Evolutionary conservation across 2,329 filamentous ascomycete species (phyloP), one percentile per base, ranked within the genome.

Genomic region (Ceratocystiopsis minuta): DNA sequence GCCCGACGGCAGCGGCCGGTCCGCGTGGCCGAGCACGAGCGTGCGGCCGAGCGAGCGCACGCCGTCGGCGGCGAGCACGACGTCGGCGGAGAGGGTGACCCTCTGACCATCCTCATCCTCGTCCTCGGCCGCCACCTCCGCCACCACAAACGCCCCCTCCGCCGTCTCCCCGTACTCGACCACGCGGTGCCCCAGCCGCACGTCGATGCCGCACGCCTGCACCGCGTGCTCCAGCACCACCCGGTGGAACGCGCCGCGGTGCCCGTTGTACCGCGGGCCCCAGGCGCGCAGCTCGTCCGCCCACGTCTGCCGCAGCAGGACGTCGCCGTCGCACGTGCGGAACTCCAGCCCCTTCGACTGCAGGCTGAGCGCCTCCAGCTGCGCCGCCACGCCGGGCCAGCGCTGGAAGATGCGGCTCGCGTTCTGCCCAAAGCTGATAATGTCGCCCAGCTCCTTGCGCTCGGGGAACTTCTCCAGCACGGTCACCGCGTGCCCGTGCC

Each of bases 341-440:
- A 50, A 38, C 40, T 40, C 36, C 33, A 48, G 37, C 17, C 41
- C 55, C 16, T 61, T 57, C 17, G 67, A 54, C 2, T 59, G 57
- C 45, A 64, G 68, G 48, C 66, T 67, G 24, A 75, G 60, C 1
- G 60, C 57, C 38, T 66, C 61, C 44, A 75, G 58, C 52, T 61
- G 55, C 31, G 62, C 62, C 9, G 60, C 59, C 6, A 75, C 61
- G 15, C 62, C 60, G 15, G 68, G 65, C 49, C 49, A 50, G n/a
- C 46, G 45, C 5, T 36, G 31, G 50, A 76, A 74, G 48, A 78
- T 74, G 33, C 72, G 66, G 2, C 70, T 70, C 13, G 63, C 68
- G 49, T 78, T 78, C 38, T 70, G 63, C 2, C 72, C 71, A 46
- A 75, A 75, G 17, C 67, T 70, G 48, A 76, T 76, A 46, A 76